phyloP scores from a whole-genome alignment of 1,139 yeast genomes.

The Candida tetrigidarum region DNA sequence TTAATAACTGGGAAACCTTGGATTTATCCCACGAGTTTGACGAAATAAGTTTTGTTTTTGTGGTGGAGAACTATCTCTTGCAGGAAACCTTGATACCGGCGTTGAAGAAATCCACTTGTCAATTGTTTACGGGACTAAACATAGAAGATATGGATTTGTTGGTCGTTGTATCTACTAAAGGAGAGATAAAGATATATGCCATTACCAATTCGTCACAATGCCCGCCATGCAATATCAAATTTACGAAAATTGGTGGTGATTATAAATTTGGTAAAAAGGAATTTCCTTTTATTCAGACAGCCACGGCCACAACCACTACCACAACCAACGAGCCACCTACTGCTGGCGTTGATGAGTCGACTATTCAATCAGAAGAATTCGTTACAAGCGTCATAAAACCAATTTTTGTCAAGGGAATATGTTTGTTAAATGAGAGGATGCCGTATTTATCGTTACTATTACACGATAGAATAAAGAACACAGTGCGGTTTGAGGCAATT shows the following conservation, averaged over 20 bases:
- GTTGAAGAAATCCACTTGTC: conserved; percentile 2
- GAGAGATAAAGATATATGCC: conserved; percentile 50
- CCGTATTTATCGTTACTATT: conserved; percentile 29
- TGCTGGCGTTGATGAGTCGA: too few species aligned
- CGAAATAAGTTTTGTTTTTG: conserved; percentile 40
- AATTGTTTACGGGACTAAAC: conserved; percentile 17
- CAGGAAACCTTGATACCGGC: conserved; percentile 24
- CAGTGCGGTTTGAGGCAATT: conserved; percentile 34
- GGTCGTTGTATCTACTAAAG: conserved; percentile 49
- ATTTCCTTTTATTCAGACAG: conserved; percentile 18
- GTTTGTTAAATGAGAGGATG: conserved; percentile 19
- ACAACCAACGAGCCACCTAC: too few species aligned
- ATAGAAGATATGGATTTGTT: conserved; percentile 52
- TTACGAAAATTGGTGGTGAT: conserved; percentile 21
- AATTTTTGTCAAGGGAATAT: conserved; percentile 26
- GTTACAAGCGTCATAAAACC: conserved; percentile 25
- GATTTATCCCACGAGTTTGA: conserved; percentile 39
- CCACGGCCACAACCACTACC: conserved; percentile 9
- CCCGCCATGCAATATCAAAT: conserved; percentile 46
- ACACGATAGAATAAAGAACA: conserved; percentile 44
- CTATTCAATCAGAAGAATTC: conserved; percentile 22
- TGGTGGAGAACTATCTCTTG: conserved; percentile 60
- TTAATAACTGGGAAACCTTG: conserved; percentile 63
- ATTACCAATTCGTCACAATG: conserved; percentile 54
- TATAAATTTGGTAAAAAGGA: conserved; percentile 18